Base-by-base conservation (phyloP, 2,329 filamentous ascomycete genomes). In the Aureobasidium sp. region DNA sequence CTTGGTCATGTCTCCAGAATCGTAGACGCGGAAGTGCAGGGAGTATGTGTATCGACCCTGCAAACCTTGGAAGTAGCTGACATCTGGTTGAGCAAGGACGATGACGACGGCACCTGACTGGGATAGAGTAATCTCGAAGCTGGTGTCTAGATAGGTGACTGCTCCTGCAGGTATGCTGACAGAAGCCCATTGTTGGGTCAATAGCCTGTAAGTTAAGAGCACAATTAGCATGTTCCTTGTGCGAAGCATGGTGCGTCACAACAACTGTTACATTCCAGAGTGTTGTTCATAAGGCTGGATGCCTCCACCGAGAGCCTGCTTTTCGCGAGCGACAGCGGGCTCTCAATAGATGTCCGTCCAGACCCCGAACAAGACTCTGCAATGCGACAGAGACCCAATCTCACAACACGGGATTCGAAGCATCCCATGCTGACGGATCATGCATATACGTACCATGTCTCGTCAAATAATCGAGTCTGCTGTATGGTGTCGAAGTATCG, bases 121-220 rank as follows among this genome's bases (percentile, higher is more conserved):
- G 2, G 75, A 77, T 2, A 85, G 72, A 4, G 78, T 78, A 58
- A 86, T 73, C 29, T 77, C 77, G 69, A 85, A 86, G 63, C 82
- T 83, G 47, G 82, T 85, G 64, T 82, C 79, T 47, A 84, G 79
- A 65, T 85, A 86, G 15, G 82, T 79, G 4, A 81, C 81, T 82
- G 83, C 85, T 1, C 82, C 81, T 31, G 52, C 52, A 33, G 52
- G 37, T 0, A 85, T 81, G 62, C 81, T 78, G 19, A 62, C 35
- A 7, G 60, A 62, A 19, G 82, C 84, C 84, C 84, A 86, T 66
- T 83, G 79, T 66, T 85, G 83, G 0, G 81, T 81, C 29, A 85
- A 76, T 0, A 33, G 35, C 35, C 35, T 39, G 35, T 39, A 9
- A 12, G 11, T 33, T 39, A 14, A 17, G 11, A 4, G 14, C 14